Conservation (phyloP, 2,329 filamentous ascomycete species). For the Alternaria alternata region DNA sequence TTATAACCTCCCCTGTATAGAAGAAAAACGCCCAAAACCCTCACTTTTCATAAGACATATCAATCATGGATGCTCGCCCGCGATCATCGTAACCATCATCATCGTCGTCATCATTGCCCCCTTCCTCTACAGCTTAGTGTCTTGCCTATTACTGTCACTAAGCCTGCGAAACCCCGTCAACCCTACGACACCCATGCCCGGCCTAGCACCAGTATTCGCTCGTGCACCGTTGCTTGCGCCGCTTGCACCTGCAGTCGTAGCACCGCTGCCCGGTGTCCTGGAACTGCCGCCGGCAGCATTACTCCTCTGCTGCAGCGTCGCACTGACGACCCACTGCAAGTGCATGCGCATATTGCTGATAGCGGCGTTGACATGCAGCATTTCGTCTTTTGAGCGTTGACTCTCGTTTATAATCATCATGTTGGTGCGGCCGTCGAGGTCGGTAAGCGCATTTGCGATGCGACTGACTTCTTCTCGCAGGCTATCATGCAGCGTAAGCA, state of each 20-base stretch:
- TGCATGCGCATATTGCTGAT: slow-evolving; percentile 67
- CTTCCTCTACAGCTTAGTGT: slow-evolving; percentile 43
- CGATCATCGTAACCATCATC: neutral
- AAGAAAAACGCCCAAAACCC: neutral
- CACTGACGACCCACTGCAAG: slow-evolving; percentile 69
- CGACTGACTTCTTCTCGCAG: slow-evolving; percentile 67
- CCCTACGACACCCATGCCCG: slow-evolving; percentile 36
- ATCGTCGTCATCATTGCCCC: neutral
- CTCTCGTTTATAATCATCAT: slow-evolving; percentile 71
- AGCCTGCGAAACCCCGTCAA: slow-evolving; percentile 36
- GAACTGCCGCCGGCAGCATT: slow-evolving; percentile 37
- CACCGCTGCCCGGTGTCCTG: slow-evolving; percentile 31
- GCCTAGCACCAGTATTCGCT: slow-evolving; percentile 26
- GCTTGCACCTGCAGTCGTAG: slow-evolving; percentile 19
- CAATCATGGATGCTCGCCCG: slow-evolving; percentile 12
- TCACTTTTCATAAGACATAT: slow-evolving; percentile 33
- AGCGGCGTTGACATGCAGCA: slow-evolving; percentile 67
- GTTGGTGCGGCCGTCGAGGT: slow-evolving; percentile 67
- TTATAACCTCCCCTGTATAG: neutral
- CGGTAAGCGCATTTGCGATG: slow-evolving; percentile 62
- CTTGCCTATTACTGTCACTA: slow-evolving; percentile 49
- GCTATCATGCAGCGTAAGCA: slow-evolving; percentile 68
- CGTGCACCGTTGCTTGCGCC: slow-evolving; percentile 37
- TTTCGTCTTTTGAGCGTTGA: slow-evolving; percentile 67
- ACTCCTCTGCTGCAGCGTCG: slow-evolving; percentile 58